phyloP scores from a whole-genome alignment of 345 rosid species.

The Durio zibethinus region DNA sequence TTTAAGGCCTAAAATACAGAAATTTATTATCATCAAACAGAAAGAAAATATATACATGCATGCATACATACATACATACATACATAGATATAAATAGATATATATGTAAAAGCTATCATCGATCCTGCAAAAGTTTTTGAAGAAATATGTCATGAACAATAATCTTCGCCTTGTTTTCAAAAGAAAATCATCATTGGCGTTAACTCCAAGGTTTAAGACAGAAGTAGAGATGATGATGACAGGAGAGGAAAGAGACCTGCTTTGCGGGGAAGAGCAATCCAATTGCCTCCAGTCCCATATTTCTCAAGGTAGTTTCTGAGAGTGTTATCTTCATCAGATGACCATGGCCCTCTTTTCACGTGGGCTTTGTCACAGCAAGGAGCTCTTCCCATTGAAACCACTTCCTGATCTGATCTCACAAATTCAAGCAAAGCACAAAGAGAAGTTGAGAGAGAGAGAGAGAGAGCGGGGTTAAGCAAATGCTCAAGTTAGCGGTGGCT shows the following conservation, averaged over 20 bases:
- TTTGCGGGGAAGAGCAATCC: slow-evolving; percentile 37
- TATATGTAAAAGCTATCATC: too few species aligned
- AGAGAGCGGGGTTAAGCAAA: background rate
- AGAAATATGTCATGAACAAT: background rate
- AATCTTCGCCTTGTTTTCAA: background rate
- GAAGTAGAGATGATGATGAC: background rate
- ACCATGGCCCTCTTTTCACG: slow-evolving; percentile 39
- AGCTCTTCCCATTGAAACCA: slow-evolving; percentile 33
- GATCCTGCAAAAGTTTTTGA: background rate
- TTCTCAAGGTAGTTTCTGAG: slow-evolving; percentile 23
- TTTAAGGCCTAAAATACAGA: slow-evolving; percentile 43
- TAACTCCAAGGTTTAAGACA: background rate
- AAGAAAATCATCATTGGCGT: background rate
- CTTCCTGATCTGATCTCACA: background rate
- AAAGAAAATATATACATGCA: background rate
- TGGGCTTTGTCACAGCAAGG: slow-evolving; percentile 40
- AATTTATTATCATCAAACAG: background rate
- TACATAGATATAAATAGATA: too few species aligned
- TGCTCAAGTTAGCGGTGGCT: background rate
- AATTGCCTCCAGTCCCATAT: slow-evolving; percentile 32
- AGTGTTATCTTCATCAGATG: slow-evolving; percentile 34
- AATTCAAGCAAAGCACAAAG: background rate
- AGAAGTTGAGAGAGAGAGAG: background rate
- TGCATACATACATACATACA: too few species aligned
- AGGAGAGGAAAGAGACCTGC: slow-evolving; percentile 22